Percentiles rank a stretch among this genome's conserved stretches.
Conservation (phyloP, 257 asterid species). For the Capsicum pubescens region DNA sequence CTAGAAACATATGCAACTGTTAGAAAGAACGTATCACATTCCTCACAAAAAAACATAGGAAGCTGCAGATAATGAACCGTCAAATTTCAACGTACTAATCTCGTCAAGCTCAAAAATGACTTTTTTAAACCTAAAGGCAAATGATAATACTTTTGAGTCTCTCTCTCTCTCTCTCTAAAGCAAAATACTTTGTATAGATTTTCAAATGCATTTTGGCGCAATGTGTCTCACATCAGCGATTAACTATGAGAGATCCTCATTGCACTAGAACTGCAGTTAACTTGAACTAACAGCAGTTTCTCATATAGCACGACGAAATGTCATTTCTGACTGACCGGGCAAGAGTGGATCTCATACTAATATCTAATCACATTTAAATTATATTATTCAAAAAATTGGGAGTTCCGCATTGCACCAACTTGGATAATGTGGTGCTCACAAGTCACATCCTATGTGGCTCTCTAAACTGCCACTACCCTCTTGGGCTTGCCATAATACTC, state of each 20-base stretch:
- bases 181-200: not conserved
- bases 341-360: not conserved
- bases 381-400: not conserved
- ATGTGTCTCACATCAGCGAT: not conserved
- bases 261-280: not conserved
- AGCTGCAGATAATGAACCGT: constrained; percentile 4
- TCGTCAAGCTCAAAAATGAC: not conserved
- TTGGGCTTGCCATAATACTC: constrained; percentile 16
- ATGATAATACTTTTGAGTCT: not conserved
- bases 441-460: not conserved
- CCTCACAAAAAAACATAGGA: constrained; percentile 21
- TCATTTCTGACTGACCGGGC: constrained; percentile 1
- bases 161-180: constrained; percentile 22
- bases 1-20: constrained; percentile 12
- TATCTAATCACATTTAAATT: constrained; percentile 15
- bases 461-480: constrained; percentile 11
- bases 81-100: not conserved
- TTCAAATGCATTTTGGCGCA: constrained; percentile 16
- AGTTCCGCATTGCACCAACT: constrained; percentile 1
- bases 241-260: constrained; percentile 16
- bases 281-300: constrained; percentile 6
- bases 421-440: not conserved
- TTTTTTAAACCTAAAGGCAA: not conserved
- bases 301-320: not conserved
- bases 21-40: not conserved